A percentile compares a stretch with the other conserved stretches of the same genome.
These are phyloP conservation scores for Phytophthora tubulina DNA, from an alignment of 352 stramenopile genomes.

Conservation along the genomic window DNA sequence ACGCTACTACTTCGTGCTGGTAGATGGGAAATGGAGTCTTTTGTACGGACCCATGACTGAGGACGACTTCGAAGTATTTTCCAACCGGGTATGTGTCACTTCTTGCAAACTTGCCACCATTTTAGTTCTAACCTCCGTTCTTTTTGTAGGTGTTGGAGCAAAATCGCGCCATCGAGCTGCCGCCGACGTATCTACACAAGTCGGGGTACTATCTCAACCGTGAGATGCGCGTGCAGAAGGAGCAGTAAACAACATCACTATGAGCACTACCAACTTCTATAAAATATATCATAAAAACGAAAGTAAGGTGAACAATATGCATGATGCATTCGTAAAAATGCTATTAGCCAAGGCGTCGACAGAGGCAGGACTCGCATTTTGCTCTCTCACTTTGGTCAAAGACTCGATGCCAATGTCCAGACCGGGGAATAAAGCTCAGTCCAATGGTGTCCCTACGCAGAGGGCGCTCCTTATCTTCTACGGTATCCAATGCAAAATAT, in stretches of 20 bases:
- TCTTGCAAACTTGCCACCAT: not conserved
- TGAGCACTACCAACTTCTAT: constrained; percentile 6
- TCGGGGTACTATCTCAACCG: constrained; percentile 75
- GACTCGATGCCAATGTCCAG: constrained; percentile 39
- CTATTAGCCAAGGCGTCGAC: not conserved
- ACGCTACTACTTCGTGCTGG: constrained; percentile 87
- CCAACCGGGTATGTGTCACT: constrained; percentile 60
- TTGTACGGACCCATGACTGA: constrained; percentile 88
- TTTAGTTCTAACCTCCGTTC: constrained; percentile 1
- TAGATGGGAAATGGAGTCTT: constrained; percentile 88
- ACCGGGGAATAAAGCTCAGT: constrained; percentile 48
- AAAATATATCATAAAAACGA: constrained; percentile 32
- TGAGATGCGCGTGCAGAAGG: constrained; percentile 69
- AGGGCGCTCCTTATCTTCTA: constrained; percentile 26
- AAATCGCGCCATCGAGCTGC: constrained; percentile 73
- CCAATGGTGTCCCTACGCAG: constrained; percentile 17
- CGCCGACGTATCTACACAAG: constrained; percentile 86
- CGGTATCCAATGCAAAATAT: constrained; percentile 20
- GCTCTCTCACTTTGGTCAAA: constrained; percentile 7
- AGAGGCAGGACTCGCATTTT: not conserved
- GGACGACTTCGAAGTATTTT: constrained; percentile 85
- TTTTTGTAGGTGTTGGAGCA: constrained; percentile 68
- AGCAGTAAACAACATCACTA: constrained; percentile 32
- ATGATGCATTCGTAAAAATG: constrained; percentile 17
- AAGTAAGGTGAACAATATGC: constrained; percentile 12